Percentiles rank a stretch among this genome's conserved stretches.
These are phyloP conservation scores for Apiospora kogelbergensis DNA, from an alignment of 2,329 filamentous ascomycete genomes.

Conservation along the genomic window DNA sequence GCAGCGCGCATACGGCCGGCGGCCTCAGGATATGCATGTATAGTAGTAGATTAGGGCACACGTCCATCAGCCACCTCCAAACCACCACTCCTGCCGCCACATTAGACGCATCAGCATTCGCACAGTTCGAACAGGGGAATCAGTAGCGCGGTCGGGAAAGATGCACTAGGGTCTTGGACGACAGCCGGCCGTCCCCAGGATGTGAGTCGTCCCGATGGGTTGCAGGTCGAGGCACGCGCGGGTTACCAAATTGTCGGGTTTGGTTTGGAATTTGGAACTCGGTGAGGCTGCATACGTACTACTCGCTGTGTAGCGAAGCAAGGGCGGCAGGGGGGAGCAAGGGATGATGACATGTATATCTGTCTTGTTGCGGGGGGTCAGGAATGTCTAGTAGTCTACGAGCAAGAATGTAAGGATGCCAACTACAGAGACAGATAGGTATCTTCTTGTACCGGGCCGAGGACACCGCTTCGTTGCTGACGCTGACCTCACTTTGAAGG, in stretches of 20 bases:
- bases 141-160: conserved; percentile 6
- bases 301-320: not conserved
- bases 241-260: conserved; percentile 3
- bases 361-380: no score
- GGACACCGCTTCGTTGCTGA: not conserved
- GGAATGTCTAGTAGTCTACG: no score
- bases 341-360: not conserved
- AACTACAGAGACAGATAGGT: no score
- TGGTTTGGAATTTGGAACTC: not conserved
- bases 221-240: not conserved
- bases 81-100: not conserved
- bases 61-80: not conserved
- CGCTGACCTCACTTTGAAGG: not conserved
- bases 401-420: no score
- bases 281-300: conserved; percentile 3
- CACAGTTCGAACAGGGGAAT: not conserved
- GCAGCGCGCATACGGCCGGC: not conserved
- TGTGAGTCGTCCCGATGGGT: not conserved
- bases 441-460: not conserved
- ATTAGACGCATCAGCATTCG: not conserved
- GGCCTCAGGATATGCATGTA: not conserved
- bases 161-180: not conserved
- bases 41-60: not conserved
- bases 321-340: not conserved
- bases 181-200: not conserved